Evolutionary conservation across 768 basidiomycete genomes (phyloP).

Genomic region (Suillus weaverae): DNA sequence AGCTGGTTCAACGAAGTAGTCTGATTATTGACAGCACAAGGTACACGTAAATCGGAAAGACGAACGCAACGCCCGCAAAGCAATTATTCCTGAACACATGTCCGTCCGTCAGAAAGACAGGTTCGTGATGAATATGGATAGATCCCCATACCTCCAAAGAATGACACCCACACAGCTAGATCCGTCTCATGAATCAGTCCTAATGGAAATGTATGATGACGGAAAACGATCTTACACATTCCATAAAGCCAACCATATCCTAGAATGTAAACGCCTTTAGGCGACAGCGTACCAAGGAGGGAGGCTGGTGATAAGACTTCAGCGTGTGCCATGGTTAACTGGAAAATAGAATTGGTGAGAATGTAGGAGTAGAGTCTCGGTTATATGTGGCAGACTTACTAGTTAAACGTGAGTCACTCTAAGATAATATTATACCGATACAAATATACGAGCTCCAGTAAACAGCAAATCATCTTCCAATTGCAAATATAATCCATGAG

Average conservation of each 20-base stretch:
- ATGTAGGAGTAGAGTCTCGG: background rate
- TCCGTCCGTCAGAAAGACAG: background rate
- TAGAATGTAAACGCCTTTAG: conserved; percentile 46
- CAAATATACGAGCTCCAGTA: background rate
- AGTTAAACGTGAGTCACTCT: background rate
- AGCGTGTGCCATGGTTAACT: background rate
- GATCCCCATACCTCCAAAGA: conserved; percentile 53
- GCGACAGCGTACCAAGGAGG: conserved; percentile 15
- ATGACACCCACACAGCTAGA: conserved; percentile 58
- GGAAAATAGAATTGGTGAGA: background rate
- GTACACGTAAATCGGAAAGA: conserved; percentile 8
- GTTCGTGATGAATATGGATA: background rate
- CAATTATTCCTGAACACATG: conserved; percentile 50
- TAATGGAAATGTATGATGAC: background rate
- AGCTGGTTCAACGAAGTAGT: conserved; percentile 38
- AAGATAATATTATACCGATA: background rate
- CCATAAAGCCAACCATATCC: conserved; percentile 67
- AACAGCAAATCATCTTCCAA: background rate
- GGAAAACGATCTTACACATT: conserved; percentile 51
- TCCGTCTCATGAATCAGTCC: background rate
- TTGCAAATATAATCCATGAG: background rate
- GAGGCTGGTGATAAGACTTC: background rate
- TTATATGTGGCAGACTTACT: background rate
- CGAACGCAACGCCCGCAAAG: conserved; percentile 59
- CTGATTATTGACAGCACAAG: background rate